These are phyloP conservation scores for Acorus gramineus DNA, from an alignment of 106 monocot genomes.

Conservation along the genomic window DNA sequence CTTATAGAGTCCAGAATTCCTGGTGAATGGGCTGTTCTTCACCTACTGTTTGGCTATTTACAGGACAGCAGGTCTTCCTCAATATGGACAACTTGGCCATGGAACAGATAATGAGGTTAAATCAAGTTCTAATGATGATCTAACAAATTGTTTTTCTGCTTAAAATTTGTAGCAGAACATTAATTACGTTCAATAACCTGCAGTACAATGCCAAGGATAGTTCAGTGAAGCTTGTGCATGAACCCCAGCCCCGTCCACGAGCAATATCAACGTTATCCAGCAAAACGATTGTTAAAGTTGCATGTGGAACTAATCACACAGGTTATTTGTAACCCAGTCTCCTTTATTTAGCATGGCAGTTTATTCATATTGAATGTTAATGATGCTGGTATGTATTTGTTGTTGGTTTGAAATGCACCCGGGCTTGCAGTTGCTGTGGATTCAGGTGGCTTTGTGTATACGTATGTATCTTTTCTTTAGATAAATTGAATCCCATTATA, in stretches of 20 bases:
- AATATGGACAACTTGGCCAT: conserved; percentile 98
- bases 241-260: conserved; percentile 83
- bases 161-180: too few relatives aligned
- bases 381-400: neutral
- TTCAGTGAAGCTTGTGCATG: conserved; percentile 76
- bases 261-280: conserved; percentile 66
- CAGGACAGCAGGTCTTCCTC: conserved; percentile 91
- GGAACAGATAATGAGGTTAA: conserved; percentile 88
- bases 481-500: too few relatives aligned
- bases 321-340: conserved; percentile 28
- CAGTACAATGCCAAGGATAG: conserved; percentile 92
- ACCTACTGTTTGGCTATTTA: conserved; percentile 4
- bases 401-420: neutral
- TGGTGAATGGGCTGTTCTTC: too few relatives aligned
- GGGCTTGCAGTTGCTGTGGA: conserved; percentile 76
- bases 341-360: neutral
- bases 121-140: neutral
- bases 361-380: neutral
- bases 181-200: neutral
- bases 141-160: too few relatives aligned
- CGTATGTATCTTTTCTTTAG: conserved; percentile 39
- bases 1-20: too few relatives aligned
- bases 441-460: conserved; percentile 87
- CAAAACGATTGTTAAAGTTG: conserved; percentile 82
- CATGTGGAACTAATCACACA: conserved; percentile 97